Evolutionary conservation across 257 asterid species (phyloP).

Genomic region (Leonotis leonurus): DNA sequence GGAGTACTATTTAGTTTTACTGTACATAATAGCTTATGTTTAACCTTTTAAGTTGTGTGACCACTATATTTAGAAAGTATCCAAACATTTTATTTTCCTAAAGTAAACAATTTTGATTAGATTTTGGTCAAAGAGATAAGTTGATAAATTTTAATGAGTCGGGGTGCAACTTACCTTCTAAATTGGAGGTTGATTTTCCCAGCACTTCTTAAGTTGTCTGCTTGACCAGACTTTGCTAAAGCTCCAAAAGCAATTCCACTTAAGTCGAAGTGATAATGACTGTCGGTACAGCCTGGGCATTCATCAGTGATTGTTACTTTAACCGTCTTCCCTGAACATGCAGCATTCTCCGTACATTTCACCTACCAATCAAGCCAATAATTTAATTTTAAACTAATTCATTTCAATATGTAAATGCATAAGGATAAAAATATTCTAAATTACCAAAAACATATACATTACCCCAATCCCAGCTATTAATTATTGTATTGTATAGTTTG

Average conservation of each 20-base stretch:
- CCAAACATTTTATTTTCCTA: too few relatives aligned
- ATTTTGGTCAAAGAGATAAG: too few relatives aligned
- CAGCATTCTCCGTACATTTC: constrained; percentile 16
- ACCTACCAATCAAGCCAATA: constrained; percentile 6
- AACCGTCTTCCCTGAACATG: background rate
- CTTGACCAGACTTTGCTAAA: background rate
- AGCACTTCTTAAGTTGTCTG: background rate
- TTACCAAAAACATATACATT: too few relatives aligned
- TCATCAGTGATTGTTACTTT: background rate
- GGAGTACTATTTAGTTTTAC: too few relatives aligned
- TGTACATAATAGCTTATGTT: too few relatives aligned
- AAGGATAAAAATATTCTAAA: too few relatives aligned
- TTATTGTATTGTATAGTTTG: too few relatives aligned
- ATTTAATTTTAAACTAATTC: background rate
- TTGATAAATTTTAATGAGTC: too few relatives aligned
- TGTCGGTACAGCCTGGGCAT: background rate
- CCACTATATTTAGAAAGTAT: too few relatives aligned
- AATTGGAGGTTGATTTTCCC: background rate
- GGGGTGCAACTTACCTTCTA: background rate
- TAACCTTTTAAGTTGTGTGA: too few relatives aligned
- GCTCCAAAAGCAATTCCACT: background rate
- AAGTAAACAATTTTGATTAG: too few relatives aligned
- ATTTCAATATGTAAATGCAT: background rate
- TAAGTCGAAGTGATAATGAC: background rate
- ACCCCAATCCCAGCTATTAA: too few relatives aligned